Conservation (phyloP, 1,139 yeast species). For the Yamadazyma epiphylla region DNA sequence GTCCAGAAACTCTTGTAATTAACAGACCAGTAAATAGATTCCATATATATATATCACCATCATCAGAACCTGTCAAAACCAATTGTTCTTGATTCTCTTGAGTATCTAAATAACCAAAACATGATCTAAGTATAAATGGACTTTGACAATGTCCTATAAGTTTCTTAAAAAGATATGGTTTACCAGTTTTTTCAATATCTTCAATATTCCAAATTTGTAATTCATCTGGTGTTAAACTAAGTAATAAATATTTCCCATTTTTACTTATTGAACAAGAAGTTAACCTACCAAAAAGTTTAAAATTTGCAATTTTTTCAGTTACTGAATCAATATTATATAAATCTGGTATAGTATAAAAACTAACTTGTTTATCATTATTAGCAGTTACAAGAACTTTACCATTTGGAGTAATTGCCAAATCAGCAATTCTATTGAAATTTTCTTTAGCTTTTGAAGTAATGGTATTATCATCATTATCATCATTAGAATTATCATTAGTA, state of each 20-base stretch:
- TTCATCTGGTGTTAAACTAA: slow-evolving; percentile 74
- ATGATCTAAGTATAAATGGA: slow-evolving; percentile 68
- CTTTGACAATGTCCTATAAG: slow-evolving; percentile 72
- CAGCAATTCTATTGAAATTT: slow-evolving; percentile 56
- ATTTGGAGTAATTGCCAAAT: slow-evolving; percentile 59
- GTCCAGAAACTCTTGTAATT: slow-evolving; percentile 58
- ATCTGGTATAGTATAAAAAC: slow-evolving; percentile 46
- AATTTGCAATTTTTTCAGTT: slow-evolving; percentile 30
- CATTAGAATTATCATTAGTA: slow-evolving; percentile 6
- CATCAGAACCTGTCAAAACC: slow-evolving; percentile 79
- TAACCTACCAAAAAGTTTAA: slow-evolving; percentile 33
- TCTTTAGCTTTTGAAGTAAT: slow-evolving; percentile 2
- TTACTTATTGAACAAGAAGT: slow-evolving; percentile 40
- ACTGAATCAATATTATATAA: slow-evolving; percentile 30
- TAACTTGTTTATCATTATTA: slow-evolving; percentile 55
- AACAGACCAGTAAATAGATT: slow-evolving; percentile 70
- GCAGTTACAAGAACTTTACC: slow-evolving; percentile 62
- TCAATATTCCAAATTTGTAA: slow-evolving; percentile 71
- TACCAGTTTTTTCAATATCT: slow-evolving; percentile 13
- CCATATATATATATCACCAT: slow-evolving; percentile 79
- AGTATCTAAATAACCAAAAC: slow-evolving; percentile 57
- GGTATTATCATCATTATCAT: slow-evolving; percentile 20
- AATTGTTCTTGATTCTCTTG: slow-evolving; percentile 55
- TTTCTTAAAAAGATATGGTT: slow-evolving; percentile 51
- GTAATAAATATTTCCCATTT: slow-evolving; percentile 48